A percentile compares a stretch with the other conserved stretches of the same genome.
phyloP scores from a whole-genome alignment of 1,284 basidiomycete genomes.

The Fomitopsis betulina region DNA sequence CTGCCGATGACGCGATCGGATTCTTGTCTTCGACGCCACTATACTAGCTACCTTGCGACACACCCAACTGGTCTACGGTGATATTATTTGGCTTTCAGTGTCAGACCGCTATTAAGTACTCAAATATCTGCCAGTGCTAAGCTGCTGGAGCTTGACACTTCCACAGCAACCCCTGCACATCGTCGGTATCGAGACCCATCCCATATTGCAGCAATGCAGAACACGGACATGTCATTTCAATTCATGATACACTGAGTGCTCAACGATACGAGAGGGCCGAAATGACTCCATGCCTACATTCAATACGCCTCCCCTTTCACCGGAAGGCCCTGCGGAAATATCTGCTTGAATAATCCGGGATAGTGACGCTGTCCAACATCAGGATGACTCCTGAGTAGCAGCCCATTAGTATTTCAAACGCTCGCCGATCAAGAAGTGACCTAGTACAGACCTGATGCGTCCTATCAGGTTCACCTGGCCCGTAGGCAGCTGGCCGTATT shows the following conservation, averaged over 20 bases:
- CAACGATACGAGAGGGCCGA: too few species aligned
- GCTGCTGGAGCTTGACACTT: too few species aligned
- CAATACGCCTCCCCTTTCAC: slow-evolving; percentile 49
- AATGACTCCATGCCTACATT: slow-evolving; percentile 4
- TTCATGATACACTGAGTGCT: too few species aligned
- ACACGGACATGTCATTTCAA: too few species aligned
- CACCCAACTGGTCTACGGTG: too few species aligned
- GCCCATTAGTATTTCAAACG: slow-evolving; percentile 1
- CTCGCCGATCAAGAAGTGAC: neutral
- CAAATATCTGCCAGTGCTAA: too few species aligned
- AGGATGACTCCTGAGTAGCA: slow-evolving; percentile 61
- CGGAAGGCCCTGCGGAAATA: slow-evolving; percentile 62
- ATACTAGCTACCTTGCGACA: too few species aligned
- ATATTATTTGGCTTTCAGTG: too few species aligned
- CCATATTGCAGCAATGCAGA: too few species aligned
- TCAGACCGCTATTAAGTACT: too few species aligned
- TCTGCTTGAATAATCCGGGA: slow-evolving; percentile 59
- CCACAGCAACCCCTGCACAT: too few species aligned
- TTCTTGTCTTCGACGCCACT: neutral
- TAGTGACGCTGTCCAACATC: slow-evolving; percentile 74
- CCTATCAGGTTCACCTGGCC: slow-evolving; percentile 71
- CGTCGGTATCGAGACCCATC: too few species aligned
- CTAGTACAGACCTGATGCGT: slow-evolving; percentile 54
- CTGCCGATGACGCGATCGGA: neutral
- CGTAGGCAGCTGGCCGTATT: slow-evolving; percentile 62